Evolutionary conservation across 2,329 filamentous ascomycete species (phyloP), one percentile per base, ranked within the genome.

Genomic region (Drechmeria coniospora): DNA sequence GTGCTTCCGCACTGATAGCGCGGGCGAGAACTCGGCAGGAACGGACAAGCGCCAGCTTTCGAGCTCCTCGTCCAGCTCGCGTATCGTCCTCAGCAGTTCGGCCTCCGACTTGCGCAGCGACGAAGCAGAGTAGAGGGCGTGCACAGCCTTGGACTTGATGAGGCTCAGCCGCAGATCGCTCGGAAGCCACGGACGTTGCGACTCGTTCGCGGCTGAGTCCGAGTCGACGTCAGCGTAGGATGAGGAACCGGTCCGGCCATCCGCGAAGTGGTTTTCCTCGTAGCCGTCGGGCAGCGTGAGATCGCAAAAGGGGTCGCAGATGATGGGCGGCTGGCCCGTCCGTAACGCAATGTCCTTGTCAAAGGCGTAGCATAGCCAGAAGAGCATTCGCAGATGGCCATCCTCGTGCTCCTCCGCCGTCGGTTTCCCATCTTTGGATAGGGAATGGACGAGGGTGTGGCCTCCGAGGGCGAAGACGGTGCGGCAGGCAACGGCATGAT

Each of bases 291-390:
- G 63, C 3, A 69, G 44, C 0, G 59, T 57, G 10, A 69, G 45
- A 36, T 69, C 63, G 35, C 65, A 69, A 29, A 65, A 58, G 11
- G 63, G 57, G 28, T 68, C 63, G 4, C 48, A 42, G 13, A 69
- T 58, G 1, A 53, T 44, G 2, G 65, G 65, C 0, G 65, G 65
- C 26, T 66, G 63, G 0, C 65, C 63, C 0, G 58, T 64, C 4
- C 66, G 56, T 0, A 72, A 47, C 1, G 62, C 50, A 9, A 69
- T 51, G n/a, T 71, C 66, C 33, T 68, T 71, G 36, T 73, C 67
- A 8, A 67, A 44, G 2, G 51, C 51, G 31, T 68, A 71, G 34
- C 58, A 60, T 5, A 70, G 37, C 65, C 68, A 72, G 37, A 72
- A 72, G 0, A 70, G 30, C 17, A 47, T 39, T 3, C 59, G 50